phyloP scores from a whole-genome alignment of 1,284 basidiomycete genomes.

The Leccinum brunneo-olivaceum region DNA sequence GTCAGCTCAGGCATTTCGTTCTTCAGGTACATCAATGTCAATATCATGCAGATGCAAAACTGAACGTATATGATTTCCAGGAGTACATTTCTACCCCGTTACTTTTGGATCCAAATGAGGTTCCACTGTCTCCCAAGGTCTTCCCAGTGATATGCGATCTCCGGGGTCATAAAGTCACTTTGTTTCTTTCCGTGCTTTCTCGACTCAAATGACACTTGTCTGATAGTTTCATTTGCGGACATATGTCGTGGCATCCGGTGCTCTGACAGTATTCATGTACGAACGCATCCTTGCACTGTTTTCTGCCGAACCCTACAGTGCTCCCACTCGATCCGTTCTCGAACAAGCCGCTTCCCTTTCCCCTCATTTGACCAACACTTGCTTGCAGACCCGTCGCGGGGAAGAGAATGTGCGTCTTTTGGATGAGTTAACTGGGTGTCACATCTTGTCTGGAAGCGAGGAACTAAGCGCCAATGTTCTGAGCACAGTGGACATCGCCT shows the following conservation, averaged over 20 bases:
- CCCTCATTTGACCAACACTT: slow-evolving; percentile 93
- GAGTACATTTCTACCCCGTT: slow-evolving; percentile 79
- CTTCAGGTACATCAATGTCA: slow-evolving; percentile 63
- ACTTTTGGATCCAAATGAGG: slow-evolving; percentile 64
- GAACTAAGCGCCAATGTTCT: slow-evolving; percentile 20
- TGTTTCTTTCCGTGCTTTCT: slow-evolving; percentile 3
- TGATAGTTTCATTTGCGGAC: slow-evolving; percentile 87
- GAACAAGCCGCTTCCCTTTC: slow-evolving; percentile 37
- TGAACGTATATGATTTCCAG: slow-evolving; percentile 38
- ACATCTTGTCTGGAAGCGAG: slow-evolving; percentile 38
- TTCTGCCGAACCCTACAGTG: slow-evolving; percentile 58
- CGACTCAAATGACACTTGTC: slow-evolving; percentile 11
- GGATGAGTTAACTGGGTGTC: slow-evolving; percentile 68
- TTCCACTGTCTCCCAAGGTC: slow-evolving; percentile 23
- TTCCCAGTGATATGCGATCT: slow-evolving; percentile 24
- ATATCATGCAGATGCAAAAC: slow-evolving; percentile 2
- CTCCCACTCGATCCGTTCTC: slow-evolving; percentile 32
- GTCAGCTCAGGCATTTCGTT: slow-evolving; percentile 93
- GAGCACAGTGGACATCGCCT: slow-evolving; percentile 41
- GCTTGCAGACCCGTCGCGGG: slow-evolving; percentile 71
- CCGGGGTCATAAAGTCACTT: slow-evolving; percentile 62
- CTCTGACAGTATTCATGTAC: slow-evolving; percentile 74
- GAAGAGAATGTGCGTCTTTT: slow-evolving; percentile 69
- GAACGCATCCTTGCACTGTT: slow-evolving; percentile 84
- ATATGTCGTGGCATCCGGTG: slow-evolving; percentile 86